A percentile compares a stretch with the other conserved stretches of the same genome.
These are phyloP conservation scores for Polygonum aviculare DNA, from an alignment of 148 eudicot species.

Conservation along the genomic window DNA sequence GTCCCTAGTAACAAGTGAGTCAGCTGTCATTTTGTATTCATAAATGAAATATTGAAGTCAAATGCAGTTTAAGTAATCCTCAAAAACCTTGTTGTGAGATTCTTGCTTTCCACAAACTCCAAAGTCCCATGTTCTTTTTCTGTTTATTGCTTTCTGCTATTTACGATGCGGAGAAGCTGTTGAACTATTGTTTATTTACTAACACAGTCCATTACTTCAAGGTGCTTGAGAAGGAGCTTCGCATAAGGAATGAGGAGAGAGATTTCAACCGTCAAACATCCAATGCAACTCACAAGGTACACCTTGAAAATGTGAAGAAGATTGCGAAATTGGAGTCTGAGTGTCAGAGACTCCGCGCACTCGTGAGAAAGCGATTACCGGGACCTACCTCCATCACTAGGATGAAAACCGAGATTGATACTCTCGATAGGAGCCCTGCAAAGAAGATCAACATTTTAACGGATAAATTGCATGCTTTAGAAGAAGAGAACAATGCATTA, in stretches of 20 bases:
- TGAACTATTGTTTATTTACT: no score
- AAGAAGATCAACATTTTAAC: conserved; percentile 38
- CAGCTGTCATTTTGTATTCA: no score
- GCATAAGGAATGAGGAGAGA: conserved; percentile 76
- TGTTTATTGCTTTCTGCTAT: no score
- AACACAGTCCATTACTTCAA: no score
- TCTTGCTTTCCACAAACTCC: no score
- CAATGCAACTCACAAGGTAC: conserved; percentile 59
- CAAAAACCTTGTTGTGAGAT: no score
- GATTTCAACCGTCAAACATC: conserved; percentile 62
- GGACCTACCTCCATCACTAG: conserved; percentile 78
- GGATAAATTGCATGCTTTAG: conserved; percentile 43
- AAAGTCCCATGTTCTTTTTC: no score
- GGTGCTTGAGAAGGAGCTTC: conserved; percentile 76
- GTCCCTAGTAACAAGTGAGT: no score
- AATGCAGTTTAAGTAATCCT: no score
- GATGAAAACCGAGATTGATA: conserved; percentile 78
- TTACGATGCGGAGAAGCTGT: no score
- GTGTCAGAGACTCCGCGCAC: conserved; percentile 74
- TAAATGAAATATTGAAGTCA: no score
- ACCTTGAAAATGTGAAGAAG: conserved; percentile 67
- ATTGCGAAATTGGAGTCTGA: conserved; percentile 77
- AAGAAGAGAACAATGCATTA: conserved; percentile 66
- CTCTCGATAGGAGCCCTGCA: conserved; percentile 36
- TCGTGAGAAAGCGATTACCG: conserved; percentile 73